Base-by-base conservation (phyloP, 208 protist genomes). In the Vickermania spadyakhi region DNA sequence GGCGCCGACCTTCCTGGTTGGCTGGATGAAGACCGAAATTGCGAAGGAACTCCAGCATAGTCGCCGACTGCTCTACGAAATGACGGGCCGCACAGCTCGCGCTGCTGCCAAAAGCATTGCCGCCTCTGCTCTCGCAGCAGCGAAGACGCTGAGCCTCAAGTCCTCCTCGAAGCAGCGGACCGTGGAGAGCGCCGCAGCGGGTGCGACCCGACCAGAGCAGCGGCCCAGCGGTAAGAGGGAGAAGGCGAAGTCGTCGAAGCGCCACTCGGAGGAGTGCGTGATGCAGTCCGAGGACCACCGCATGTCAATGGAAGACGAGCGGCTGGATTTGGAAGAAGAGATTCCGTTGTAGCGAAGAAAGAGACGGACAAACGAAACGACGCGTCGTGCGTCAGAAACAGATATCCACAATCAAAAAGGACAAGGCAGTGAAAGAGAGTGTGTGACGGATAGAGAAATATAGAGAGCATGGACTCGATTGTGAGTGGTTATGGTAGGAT, bases 1-100 rank as follows among this genome's bases (percentile, higher is more conserved):
- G 84, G 78, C 84, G 14, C 87, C 87, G 21, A 83, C 84, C 2
- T 94, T 94, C 58, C 68, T 94, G n/a, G 66, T 94, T 1, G 75
- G 79, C 49, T 94, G 81, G 79, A 75, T 94, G 64, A 89, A 91
- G 75, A 77, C 70, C 13, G 81, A 77, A 56, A 86, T 91, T 54
- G 83, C 69, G 4, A 91, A 91, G 62, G 87, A 94, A 68, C 60
- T 94, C 27, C 62, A 72, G 56, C 58, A 65, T 29, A 70, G 71
- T 23, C 81, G 87, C 18, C 68, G 72, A 18, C 62, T 94, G 52
- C 58, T 91, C 7, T 91, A 94, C 72, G 63, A 73, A 27, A 67
- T 27, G 11, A 18, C 36, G 18, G 36, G 36, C 36, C 36, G 36
- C 7, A n/a, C 36, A 18, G 36, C 18, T 45, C 36, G 36, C 7